These are phyloP conservation scores for Teratosphaeria viscida DNA, from an alignment of 2,329 filamentous ascomycete genomes.

Conservation along the genomic window DNA sequence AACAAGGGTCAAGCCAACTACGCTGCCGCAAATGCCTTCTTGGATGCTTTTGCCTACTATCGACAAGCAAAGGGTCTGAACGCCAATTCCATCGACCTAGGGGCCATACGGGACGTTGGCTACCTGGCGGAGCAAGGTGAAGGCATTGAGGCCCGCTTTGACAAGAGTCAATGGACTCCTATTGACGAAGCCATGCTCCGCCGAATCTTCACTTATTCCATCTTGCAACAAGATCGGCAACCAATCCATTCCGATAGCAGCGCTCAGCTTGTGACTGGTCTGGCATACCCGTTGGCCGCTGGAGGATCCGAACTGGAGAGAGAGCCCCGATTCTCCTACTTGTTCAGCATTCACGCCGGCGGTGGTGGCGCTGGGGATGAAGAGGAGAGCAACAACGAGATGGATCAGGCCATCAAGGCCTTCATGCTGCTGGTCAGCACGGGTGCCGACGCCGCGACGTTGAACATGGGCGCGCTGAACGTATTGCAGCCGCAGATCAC, in stretches of 20 bases:
- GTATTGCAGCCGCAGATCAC: too few relatives aligned
- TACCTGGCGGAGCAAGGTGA: not conserved
- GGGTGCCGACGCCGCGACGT: too few relatives aligned
- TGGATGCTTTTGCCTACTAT: conserved; percentile 18
- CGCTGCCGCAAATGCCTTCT: conserved; percentile 38
- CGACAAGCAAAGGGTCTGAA: conserved; percentile 15
- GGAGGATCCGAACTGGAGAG: too few relatives aligned
- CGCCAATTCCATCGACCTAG: conserved; percentile 20
- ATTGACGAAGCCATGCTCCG: not conserved
- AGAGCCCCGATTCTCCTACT: too few relatives aligned
- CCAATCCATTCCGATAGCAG: not conserved
- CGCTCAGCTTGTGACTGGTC: not conserved
- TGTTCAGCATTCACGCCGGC: too few relatives aligned
- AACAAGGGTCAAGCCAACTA: conserved; percentile 50
- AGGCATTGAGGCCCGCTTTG: not conserved
- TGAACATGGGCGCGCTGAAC: too few relatives aligned
- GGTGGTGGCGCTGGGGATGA: too few relatives aligned
- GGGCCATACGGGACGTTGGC: conserved; percentile 23
- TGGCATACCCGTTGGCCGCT: too few relatives aligned
- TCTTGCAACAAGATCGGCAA: not conserved
- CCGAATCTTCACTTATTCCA: not conserved
- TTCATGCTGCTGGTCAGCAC: too few relatives aligned
- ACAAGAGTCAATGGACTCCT: not conserved
- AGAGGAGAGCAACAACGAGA: too few relatives aligned
- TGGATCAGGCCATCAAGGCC: too few relatives aligned